Base-by-base conservation (phyloP, 306 rosid genomes). In the Coriaria nepalensis region DNA sequence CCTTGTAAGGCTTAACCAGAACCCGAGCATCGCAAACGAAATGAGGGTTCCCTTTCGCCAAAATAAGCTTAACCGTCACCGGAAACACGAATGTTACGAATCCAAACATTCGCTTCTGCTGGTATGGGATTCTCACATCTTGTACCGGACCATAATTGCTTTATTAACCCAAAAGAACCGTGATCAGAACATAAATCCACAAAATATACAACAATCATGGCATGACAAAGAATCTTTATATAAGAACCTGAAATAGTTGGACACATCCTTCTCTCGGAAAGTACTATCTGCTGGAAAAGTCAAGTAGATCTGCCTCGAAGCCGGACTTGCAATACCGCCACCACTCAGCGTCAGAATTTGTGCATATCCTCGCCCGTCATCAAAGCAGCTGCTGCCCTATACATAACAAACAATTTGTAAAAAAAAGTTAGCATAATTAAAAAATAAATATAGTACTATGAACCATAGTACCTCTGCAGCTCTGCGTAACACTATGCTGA, bases 101-200 rank as follows among this genome's bases (percentile, higher is more conserved):
- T 0, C 98, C 98, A 67, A 90, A 90, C 98, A 90, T 90, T 10
- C 98, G 53, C 75, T 90, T 90, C 74, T 90, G 98, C 69, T 90
- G 98, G 48, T 90, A 90, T 15, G 98, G 98, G 52, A 90, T 90
- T 69, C 98, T 79, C 79, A 90, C 98, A n/a, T 90, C 98, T 71
- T 90, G 94, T 45, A 90, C 98, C 0, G 95, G 95, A 4, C 98
- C 98, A 55, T 76, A 90, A 52, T 74, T 77, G 75, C 98, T 90
- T 52, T 66, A 71, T 9, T 9, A 8, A 13, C 35, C 46, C 20
- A 12, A 50, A 29, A 37, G 8, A 45, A 61, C 2, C 10, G 44
- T 51, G 35, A 32, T 14, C 2, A 20, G 34, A 12, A 53, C 45
- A 58, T 51, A 50, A 50, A 68, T 40, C 9, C 42, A 51, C 0